phyloP scores from a whole-genome alignment of 2,329 filamentous ascomycete species.

The Aspergillus versicolor region DNA sequence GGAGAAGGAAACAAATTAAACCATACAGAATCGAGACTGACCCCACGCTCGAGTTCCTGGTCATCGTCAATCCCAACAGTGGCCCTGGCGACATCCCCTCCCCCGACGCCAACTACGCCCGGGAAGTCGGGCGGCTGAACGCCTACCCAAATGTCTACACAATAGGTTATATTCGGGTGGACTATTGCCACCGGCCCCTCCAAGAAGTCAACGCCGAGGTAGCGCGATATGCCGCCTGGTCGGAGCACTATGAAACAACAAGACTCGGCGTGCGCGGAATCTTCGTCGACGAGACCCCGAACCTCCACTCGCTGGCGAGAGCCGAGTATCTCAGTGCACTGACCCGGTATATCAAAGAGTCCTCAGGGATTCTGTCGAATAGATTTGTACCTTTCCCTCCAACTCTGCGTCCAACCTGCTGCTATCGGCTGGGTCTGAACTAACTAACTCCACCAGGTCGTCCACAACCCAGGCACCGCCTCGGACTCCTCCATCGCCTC shows the following conservation, averaged over 20 bases:
- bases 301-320: conserved; percentile 5
- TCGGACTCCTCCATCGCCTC: conserved; percentile 10
- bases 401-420: not conserved
- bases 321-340: conserved; percentile 10
- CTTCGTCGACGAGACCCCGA: conserved; percentile 21
- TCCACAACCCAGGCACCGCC: conserved; percentile 20
- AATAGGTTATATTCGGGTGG: conserved; percentile 24
- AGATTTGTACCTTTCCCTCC: conserved; percentile 8
- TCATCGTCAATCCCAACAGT: conserved; percentile 21
- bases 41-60: conserved; percentile 15
- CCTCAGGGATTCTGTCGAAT: conserved; percentile 6
- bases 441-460: conserved; percentile 5
- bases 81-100: conserved; percentile 12
- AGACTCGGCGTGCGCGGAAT: conserved; percentile 16
- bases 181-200: conserved; percentile 24
- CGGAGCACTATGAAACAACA: conserved; percentile 2
- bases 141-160: conserved; percentile 18
- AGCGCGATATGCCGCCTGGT: conserved; percentile 18
- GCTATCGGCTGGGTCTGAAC: not conserved
- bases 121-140: conserved; percentile 17
- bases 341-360: conserved; percentile 5
- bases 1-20: not conserved
- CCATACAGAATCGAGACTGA: conserved; percentile 11
- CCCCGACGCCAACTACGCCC: conserved; percentile 16
- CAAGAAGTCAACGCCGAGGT: conserved; percentile 15